Base-by-base conservation (phyloP, 1,139 yeast species). In the Magnusiomyces magnusii region DNA sequence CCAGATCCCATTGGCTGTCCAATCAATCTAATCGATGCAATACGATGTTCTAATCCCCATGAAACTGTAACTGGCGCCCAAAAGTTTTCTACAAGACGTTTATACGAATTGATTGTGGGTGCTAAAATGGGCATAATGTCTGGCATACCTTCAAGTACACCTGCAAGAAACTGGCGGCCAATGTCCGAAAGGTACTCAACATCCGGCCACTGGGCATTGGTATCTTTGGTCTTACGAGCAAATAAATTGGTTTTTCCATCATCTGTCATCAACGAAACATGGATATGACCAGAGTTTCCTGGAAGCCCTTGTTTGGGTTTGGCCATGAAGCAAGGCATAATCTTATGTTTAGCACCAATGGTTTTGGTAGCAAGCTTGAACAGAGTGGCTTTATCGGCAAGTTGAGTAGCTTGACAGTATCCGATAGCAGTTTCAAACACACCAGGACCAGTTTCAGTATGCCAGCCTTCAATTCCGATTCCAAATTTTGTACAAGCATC, bases 381-480 rank as follows among this genome's bases (percentile, higher is more conserved):
- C 47, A 73, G 60, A 2, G 68, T 59, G 10, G 74, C 69, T 57
- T 70, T 68, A 57, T 73, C 76, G 21, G 76, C 76, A 62, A 73
- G 67, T 2, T 62, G 57, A 7, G 55, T 60, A 15, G 73, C 76
- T 21, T 67, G 62, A 31, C 68, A 63, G 59, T 70, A 73, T 25
- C 66, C 73, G 55, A 73, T 66, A 1, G 76, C 76, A 21, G 74
- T 75, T 59, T 73, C 76, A 57, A 67, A 71, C 5, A 73, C 76
- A 17, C 76, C 76, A 9, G 76, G 76, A 2, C 76, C 76, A 1
- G 76, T 71, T 56, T 73, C 76, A 0, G 75, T 71, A 59, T 73
- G 76, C 71, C 73, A 72, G 2, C 75, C 73, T 58, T 73, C 76
- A 41, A 73, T 62, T 23, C 67, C 68, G 24, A 70, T 66, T 47